Evolutionary conservation across 768 basidiomycete species (phyloP).

Genomic region (Hydnum rufescens): DNA sequence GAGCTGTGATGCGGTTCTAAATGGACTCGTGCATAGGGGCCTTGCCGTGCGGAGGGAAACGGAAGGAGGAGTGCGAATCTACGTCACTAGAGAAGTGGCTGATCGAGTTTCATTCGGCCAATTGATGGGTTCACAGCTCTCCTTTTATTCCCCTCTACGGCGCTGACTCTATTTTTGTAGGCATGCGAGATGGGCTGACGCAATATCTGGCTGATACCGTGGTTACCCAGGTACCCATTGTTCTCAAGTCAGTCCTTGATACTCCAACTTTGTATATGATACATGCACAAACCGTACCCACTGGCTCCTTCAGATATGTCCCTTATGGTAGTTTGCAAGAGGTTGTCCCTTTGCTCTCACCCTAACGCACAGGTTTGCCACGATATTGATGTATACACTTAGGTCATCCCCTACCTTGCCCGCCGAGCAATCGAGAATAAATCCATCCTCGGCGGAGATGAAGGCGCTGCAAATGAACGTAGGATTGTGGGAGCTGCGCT

Average conservation of each 20-base stretch:
- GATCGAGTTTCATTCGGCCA: constrained; percentile 62
- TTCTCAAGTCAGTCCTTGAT: constrained; percentile 41
- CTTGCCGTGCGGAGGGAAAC: constrained; percentile 25
- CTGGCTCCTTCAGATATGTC: constrained; percentile 29
- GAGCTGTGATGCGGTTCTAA: constrained; percentile 42
- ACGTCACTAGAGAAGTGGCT: constrained; percentile 33
- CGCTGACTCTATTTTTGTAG: constrained; percentile 20
- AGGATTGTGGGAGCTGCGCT: constrained; percentile 35
- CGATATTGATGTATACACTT: constrained; percentile 7
- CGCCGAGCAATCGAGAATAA: constrained; percentile 89
- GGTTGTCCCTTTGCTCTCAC: constrained; percentile 20
- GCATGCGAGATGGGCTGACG: constrained; percentile 73
- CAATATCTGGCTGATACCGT: constrained; percentile 42
- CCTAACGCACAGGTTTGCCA: too few species aligned
- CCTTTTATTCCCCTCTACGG: neutral
- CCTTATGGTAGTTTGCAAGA: constrained; percentile 58
- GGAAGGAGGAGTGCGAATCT: constrained; percentile 16
- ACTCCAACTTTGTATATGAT: neutral
- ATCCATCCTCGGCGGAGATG: constrained; percentile 44
- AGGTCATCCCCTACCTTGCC: constrained; percentile 82
- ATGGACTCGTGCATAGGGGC: constrained; percentile 35
- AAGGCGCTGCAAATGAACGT: constrained; percentile 44
- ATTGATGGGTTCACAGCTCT: constrained; percentile 73
- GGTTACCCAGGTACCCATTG: constrained; percentile 36
- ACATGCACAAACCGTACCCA: neutral